Evolutionary conservation across 345 rosid genomes (phyloP).

Genomic region (Carallia brachiata): DNA sequence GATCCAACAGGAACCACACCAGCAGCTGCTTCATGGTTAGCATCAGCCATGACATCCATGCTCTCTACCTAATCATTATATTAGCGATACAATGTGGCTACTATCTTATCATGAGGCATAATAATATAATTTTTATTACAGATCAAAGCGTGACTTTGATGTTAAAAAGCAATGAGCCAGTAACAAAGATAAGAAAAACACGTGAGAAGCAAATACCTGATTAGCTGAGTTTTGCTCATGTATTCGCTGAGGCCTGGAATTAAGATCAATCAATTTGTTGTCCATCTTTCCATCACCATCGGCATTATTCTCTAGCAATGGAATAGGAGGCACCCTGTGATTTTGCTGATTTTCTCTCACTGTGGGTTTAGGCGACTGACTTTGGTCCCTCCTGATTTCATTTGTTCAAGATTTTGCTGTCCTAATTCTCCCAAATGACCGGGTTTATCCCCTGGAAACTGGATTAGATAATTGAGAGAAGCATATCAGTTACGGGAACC

Average conservation of each 20-base stretch:
- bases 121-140: too few species aligned
- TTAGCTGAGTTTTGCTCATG: slow-evolving; percentile 50
- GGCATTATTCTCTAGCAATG: slow-evolving; percentile 34
- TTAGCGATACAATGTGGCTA: background rate
- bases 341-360: slow-evolving; percentile 47
- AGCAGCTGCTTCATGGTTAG: slow-evolving; percentile 48
- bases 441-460: slow-evolving; percentile 81
- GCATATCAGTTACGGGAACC: slow-evolving; percentile 15
- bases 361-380: slow-evolving; percentile 27
- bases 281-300: slow-evolving; percentile 45
- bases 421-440: slow-evolving; percentile 43
- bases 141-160: too few species aligned
- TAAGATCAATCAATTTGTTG: slow-evolving; percentile 64
- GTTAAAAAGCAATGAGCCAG: background rate
- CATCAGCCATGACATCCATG: slow-evolving; percentile 46
- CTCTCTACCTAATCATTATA: slow-evolving; percentile 39
- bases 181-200: background rate
- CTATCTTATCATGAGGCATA: too few species aligned
- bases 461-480: slow-evolving; percentile 24
- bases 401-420: slow-evolving; percentile 27
- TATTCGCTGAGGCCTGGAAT: slow-evolving; percentile 58
- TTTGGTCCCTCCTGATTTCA: slow-evolving; percentile 40
- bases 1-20: slow-evolving; percentile 59
- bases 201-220: slow-evolving; percentile 39
- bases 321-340: slow-evolving; percentile 34